Percentiles rank a stretch among this genome's conserved stretches.
Conservation (phyloP, 2,329 filamentous ascomycete genomes). For the Colletotrichum melonis region DNA sequence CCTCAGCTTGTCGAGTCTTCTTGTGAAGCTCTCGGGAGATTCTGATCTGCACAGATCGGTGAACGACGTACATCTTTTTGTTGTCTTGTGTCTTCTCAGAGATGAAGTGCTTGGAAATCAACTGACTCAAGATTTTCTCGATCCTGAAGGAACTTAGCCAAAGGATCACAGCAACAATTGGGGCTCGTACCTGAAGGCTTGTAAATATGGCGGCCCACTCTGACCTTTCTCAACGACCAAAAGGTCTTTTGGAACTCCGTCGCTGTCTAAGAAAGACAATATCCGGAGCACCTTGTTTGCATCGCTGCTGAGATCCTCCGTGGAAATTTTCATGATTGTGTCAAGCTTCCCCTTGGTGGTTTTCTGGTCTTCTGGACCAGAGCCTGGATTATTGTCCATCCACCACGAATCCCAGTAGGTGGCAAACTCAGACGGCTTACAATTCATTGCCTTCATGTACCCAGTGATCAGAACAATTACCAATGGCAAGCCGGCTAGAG, state of each 20-base stretch:
- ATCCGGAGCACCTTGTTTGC: slow-evolving; percentile 35
- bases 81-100: slow-evolving; percentile 26
- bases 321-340: slow-evolving; percentile 34
- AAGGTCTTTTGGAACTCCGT: slow-evolving; percentile 35
- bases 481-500: slow-evolving; percentile 33
- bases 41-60: slow-evolving; percentile 32
- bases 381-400: slow-evolving; percentile 5
- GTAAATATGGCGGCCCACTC: slow-evolving; percentile 22
- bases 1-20: slow-evolving; percentile 29
- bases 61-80: slow-evolving; percentile 32
- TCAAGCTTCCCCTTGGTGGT: slow-evolving; percentile 20
- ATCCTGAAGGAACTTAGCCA: background rate
- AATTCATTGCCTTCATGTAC: slow-evolving; percentile 36
- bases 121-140: slow-evolving; percentile 12
- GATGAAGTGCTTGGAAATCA: slow-evolving; percentile 25
- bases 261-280: slow-evolving; percentile 36
- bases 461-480: slow-evolving; percentile 35
- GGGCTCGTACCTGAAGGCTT: slow-evolving; percentile 16
- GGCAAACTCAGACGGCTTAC: slow-evolving; percentile 33
- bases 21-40: slow-evolving; percentile 34
- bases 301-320: slow-evolving; percentile 33
- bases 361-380: slow-evolving; percentile 15
- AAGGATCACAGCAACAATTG: background rate
- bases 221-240: slow-evolving; percentile 29
- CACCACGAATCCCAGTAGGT: slow-evolving; percentile 37